Conservation (phyloP, 2,329 filamentous ascomycete species). For the Epicoccum sorghinum region DNA sequence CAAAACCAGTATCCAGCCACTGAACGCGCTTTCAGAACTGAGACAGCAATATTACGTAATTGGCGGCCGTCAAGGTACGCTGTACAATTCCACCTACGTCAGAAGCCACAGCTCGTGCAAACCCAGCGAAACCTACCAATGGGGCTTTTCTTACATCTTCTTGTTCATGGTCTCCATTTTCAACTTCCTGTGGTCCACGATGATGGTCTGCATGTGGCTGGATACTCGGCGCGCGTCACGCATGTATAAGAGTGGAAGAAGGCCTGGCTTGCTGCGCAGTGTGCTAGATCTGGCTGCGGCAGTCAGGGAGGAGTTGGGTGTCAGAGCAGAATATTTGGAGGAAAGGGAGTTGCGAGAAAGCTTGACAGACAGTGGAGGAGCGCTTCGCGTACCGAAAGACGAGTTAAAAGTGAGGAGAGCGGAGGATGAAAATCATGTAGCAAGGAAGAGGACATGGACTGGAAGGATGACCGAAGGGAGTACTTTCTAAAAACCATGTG, state of each 20-base stretch:
- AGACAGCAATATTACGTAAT: slow-evolving; percentile 1
- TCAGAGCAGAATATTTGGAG: slow-evolving; percentile 21
- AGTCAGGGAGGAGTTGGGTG: slow-evolving; percentile 37
- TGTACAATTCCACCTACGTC: slow-evolving; percentile 28
- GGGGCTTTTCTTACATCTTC: slow-evolving; percentile 46
- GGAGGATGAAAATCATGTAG: slow-evolving; percentile 6
- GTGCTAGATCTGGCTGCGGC: slow-evolving; percentile 36
- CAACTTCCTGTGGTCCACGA: slow-evolving; percentile 41
- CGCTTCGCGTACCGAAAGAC: slow-evolving; percentile 29
- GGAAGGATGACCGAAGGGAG: slow-evolving; percentile 34
- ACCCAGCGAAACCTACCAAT: slow-evolving; percentile 41
- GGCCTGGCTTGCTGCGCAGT: slow-evolving; percentile 38
- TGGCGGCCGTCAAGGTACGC: slow-evolving; percentile 19
- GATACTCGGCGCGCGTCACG: slow-evolving; percentile 34
- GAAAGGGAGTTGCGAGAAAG: slow-evolving; percentile 31
- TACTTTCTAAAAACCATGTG: slow-evolving; percentile 25
- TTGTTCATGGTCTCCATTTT: slow-evolving; percentile 44
- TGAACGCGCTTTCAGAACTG: not conserved
- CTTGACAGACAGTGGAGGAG: slow-evolving; percentile 29
- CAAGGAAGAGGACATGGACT: slow-evolving; percentile 25
- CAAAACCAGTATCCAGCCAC: not conserved
- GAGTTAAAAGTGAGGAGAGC: slow-evolving; percentile 34
- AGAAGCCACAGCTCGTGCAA: slow-evolving; percentile 36
- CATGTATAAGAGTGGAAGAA: slow-evolving; percentile 38
- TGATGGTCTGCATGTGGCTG: slow-evolving; percentile 44